Conservation (phyloP, 2,329 filamentous ascomycete genomes). For the Byssoonygena ceratinophila region DNA sequence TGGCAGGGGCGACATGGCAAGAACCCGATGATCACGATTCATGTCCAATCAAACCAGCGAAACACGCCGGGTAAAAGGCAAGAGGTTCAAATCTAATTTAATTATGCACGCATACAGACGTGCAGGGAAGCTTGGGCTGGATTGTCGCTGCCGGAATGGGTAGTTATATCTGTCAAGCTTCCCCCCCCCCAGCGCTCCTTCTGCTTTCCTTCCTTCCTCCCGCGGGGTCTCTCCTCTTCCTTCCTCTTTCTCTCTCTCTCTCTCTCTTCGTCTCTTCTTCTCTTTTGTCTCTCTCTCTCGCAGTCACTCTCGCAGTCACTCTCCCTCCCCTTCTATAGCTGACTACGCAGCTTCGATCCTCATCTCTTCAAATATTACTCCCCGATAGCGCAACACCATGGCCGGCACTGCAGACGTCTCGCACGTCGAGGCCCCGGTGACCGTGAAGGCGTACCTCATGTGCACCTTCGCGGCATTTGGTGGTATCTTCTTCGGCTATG, state of each 20-base stretch:
- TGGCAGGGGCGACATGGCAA: too few relatives aligned
- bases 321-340: not conserved
- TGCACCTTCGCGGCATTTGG: conserved; percentile 52
- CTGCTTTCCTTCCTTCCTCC: not conserved
- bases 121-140: not conserved
- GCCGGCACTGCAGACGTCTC: conserved; percentile 34
- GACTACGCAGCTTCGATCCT: not conserved
- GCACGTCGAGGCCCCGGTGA: conserved; percentile 50
- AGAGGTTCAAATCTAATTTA: not conserved
- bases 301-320: not conserved
- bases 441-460: conserved; percentile 50
- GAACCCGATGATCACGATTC: not conserved
- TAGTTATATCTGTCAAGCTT: not conserved
- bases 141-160: not conserved
- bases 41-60: too few relatives aligned
- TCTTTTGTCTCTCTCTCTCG: not conserved
- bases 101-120: not conserved
- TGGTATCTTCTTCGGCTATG: conserved; percentile 52
- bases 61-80: not conserved
- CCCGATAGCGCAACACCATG: not conserved
- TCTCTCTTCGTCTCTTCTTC: not conserved
- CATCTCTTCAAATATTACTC: not conserved
- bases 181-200: not conserved
- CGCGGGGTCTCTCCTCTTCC: not conserved
- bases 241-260: not conserved